phyloP scores from a whole-genome alignment of 331 rosid species.

The Prunus yedoensis region DNA sequence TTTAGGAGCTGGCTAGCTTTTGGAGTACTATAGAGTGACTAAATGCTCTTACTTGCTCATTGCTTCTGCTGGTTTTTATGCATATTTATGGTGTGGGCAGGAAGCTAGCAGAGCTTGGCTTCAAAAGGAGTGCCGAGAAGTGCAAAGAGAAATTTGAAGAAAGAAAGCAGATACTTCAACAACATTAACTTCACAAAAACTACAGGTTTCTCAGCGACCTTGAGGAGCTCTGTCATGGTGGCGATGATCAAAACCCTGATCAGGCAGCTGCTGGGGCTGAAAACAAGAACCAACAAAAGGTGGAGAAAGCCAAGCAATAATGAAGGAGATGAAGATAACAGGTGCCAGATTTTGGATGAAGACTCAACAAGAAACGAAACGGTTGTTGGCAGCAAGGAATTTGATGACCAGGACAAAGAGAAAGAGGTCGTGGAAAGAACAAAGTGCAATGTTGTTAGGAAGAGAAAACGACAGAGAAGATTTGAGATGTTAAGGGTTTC shows the following conservation, averaged over 20 bases:
- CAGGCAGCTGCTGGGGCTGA: slow-evolving; percentile 11
- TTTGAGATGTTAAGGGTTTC: slow-evolving; percentile 65
- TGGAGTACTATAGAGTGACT: background rate
- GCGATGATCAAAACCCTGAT: slow-evolving; percentile 20
- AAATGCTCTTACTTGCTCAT: slow-evolving; percentile 30
- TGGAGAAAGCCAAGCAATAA: slow-evolving; percentile 17
- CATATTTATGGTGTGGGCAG: slow-evolving; percentile 55
- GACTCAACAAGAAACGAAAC: slow-evolving; percentile 21
- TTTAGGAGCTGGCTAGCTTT: background rate
- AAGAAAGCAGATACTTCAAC: slow-evolving; percentile 72
- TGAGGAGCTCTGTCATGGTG: slow-evolving; percentile 43
- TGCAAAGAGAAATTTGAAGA: slow-evolving; percentile 93
- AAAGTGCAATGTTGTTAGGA: slow-evolving; percentile 22
- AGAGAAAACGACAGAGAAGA: slow-evolving; percentile 46
- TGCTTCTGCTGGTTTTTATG: slow-evolving; percentile 18
- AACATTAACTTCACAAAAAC: slow-evolving; percentile 37
- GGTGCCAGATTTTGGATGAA: slow-evolving; percentile 24
- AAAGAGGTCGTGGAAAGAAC: background rate
- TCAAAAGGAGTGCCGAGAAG: slow-evolving; percentile 74
- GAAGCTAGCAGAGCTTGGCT: slow-evolving; percentile 79
- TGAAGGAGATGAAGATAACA: slow-evolving; percentile 9
- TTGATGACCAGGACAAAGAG: background rate
- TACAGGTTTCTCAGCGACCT: slow-evolving; percentile 41
- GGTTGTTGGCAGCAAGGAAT: background rate
- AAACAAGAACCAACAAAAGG: slow-evolving; percentile 22